Evolutionary conservation across 768 basidiomycete genomes (phyloP).

Genomic region (Chlorophyllum brunneum): DNA sequence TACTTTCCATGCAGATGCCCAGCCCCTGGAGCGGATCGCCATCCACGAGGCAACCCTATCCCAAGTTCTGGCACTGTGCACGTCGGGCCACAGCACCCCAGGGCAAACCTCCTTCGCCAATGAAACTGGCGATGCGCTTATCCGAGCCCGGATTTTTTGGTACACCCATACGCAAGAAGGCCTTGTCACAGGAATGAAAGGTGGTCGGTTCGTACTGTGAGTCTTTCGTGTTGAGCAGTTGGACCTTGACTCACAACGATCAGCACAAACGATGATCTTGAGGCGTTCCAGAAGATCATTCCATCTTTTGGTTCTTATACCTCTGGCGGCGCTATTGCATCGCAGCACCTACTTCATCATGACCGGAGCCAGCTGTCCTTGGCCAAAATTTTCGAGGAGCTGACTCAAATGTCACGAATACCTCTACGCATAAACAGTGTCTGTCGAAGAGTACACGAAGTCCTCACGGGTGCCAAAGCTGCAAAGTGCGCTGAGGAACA

Average conservation of each 20-base stretch:
- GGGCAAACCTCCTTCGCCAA: slow-evolving; percentile 36
- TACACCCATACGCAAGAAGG: slow-evolving; percentile 86
- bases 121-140: slow-evolving; percentile 53
- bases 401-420: slow-evolving; percentile 23
- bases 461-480: slow-evolving; percentile 77
- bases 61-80: slow-evolving; percentile 79
- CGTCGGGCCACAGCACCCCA: slow-evolving; percentile 33
- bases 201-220: slow-evolving; percentile 81
- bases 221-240: slow-evolving; percentile 19
- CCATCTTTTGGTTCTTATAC: slow-evolving; percentile 26
- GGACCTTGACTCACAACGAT: background rate
- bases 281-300: slow-evolving; percentile 64
- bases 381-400: slow-evolving; percentile 1
- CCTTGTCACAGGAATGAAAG: slow-evolving; percentile 74
- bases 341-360: slow-evolving; percentile 27
- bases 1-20: slow-evolving; percentile 31
- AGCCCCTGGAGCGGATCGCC: slow-evolving; percentile 44
- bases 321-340: slow-evolving; percentile 22
- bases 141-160: slow-evolving; percentile 84
- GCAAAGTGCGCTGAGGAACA: slow-evolving; percentile 50
- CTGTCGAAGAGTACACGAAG: slow-evolving; percentile 74
- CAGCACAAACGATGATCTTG: slow-evolving; percentile 75
- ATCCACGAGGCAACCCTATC: slow-evolving; percentile 81
- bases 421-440: slow-evolving; percentile 74
- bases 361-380: slow-evolving; percentile 1